Evolutionary conservation across 1,284 basidiomycete genomes (phyloP).

Genomic region (Ustanciosporium gigantosporum): DNA sequence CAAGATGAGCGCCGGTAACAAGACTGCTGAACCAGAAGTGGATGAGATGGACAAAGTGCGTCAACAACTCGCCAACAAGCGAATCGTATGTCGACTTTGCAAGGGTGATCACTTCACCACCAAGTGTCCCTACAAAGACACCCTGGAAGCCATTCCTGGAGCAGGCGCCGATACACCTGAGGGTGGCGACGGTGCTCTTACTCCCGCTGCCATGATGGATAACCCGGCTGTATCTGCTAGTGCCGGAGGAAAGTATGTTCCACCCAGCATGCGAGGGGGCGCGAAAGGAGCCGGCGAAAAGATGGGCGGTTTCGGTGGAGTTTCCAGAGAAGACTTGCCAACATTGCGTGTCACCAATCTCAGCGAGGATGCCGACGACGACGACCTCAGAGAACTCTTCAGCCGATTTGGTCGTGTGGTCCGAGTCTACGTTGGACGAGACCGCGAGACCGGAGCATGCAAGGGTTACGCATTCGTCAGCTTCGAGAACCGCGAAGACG

Average conservation of each 20-base stretch:
- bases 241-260: slow-evolving; percentile 79
- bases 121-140: slow-evolving; percentile 97
- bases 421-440: slow-evolving; percentile 89
- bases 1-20: slow-evolving; percentile 75
- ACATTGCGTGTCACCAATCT: slow-evolving; percentile 97
- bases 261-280: slow-evolving; percentile 80
- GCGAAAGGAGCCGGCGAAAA: slow-evolving; percentile 74
- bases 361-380: slow-evolving; percentile 90
- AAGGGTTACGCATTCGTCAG: slow-evolving; percentile 96
- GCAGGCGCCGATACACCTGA: slow-evolving; percentile 58
- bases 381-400: slow-evolving; percentile 91
- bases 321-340: slow-evolving; percentile 77
- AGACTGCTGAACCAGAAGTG: slow-evolving; percentile 69
- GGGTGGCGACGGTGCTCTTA: slow-evolving; percentile 66
- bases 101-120: slow-evolving; percentile 97
- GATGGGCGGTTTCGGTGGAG: slow-evolving; percentile 67
- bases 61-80: slow-evolving; percentile 72
- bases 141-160: slow-evolving; percentile 71
- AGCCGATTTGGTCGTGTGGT: slow-evolving; percentile 69
- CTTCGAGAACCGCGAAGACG: slow-evolving; percentile 80
- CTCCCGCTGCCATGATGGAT: slow-evolving; percentile 59
- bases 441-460: slow-evolving; percentile 89
- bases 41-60: slow-evolving; percentile 75
- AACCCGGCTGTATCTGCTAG: slow-evolving; percentile 58
- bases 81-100: slow-evolving; percentile 90